Evolutionary conservation across 2,329 filamentous ascomycete species (phyloP), one percentile per base, ranked within the genome.

Genomic region (Calycina marina): DNA sequence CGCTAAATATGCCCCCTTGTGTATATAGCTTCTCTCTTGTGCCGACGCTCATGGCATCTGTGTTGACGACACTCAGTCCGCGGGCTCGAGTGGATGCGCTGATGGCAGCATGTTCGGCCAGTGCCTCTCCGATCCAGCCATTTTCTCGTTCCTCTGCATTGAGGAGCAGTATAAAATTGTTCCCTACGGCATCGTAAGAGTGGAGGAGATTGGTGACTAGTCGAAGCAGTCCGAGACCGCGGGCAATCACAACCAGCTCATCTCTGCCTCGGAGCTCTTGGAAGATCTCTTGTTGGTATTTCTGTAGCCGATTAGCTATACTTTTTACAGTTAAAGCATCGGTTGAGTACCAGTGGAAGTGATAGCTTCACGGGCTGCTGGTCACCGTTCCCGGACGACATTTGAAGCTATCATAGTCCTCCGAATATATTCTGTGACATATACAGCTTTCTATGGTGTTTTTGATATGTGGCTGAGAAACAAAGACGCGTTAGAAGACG

Each of bases 281-380:
- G 62, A 96, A 96, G 49, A 96, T 73, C 51, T 83, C 78, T 62
- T 96, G 86, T 62, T 98, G 90, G 57, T 92, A 98, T 65, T 85
- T 67, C 74, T 79, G 39, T 4, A 17, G 4, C 14, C 28, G n/a
- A 33, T 49, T 39, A 44, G 34, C 14, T 20, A n/a, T 4, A 12
- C 6, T 18, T 6, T 8, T 13, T 11, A 26, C 25, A 36, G 34
- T 8, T 14, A 30, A 15, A 16, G 28, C 31, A 12, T 10, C 5
- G 18, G 31, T 15, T 14, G 24, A 13, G 13, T 63, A 77, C 74
- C 47, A 83, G 63, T 42, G 81, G 81, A 40, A 88, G 66, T 40
- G 81, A 86, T 43, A 88, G 69, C 63, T 84, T 85, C 60, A 88
- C 79, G 39, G 78, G 77, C 57, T 74, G 70, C 43, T 65, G 61